Evolutionary conservation across 106 monocot genomes (phyloP).

Genomic region (Triglochin maritima): DNA sequence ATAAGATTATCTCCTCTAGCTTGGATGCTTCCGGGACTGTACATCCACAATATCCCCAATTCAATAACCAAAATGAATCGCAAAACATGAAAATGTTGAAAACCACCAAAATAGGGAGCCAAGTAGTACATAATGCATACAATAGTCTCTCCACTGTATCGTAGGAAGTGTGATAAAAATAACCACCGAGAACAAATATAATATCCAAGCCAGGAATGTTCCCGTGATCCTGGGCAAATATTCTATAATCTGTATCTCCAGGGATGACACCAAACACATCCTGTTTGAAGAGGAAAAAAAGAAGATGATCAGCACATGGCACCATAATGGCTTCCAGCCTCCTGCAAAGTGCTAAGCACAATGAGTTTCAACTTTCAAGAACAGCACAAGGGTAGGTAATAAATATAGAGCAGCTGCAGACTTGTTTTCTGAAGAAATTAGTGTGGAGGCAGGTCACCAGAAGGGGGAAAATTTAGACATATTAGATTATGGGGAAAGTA

Average conservation of each 20-base stretch:
- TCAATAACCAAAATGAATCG: no score
- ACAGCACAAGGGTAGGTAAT: no score
- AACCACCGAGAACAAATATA: conserved; percentile 96
- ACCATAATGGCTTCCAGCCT: no score
- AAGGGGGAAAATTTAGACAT: no score
- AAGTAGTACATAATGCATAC: conserved; percentile 45
- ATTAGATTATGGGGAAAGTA: no score
- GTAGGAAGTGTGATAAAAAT: conserved; percentile 90
- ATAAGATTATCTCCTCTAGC: conserved; percentile 91
- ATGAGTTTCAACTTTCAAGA: no score
- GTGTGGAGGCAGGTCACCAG: no score
- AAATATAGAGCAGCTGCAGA: no score
- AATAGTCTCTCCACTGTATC: conserved; percentile 90
- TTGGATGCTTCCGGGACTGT: conserved; percentile 98
- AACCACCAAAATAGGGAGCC: background rate
- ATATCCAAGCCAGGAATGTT: conserved; percentile 97
- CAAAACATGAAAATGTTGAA: no score
- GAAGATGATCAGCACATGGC: background rate
- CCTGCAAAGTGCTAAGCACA: no score
- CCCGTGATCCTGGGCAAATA: conserved; percentile 81
- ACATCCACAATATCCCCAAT: background rate
- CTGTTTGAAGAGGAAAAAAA: conserved; percentile 41
- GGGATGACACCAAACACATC: conserved; percentile 94
- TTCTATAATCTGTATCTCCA: conserved; percentile 98
- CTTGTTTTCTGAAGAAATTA: no score